phyloP scores from a whole-genome alignment of 805 yeast species.

The Yarrowia deformans region DNA sequence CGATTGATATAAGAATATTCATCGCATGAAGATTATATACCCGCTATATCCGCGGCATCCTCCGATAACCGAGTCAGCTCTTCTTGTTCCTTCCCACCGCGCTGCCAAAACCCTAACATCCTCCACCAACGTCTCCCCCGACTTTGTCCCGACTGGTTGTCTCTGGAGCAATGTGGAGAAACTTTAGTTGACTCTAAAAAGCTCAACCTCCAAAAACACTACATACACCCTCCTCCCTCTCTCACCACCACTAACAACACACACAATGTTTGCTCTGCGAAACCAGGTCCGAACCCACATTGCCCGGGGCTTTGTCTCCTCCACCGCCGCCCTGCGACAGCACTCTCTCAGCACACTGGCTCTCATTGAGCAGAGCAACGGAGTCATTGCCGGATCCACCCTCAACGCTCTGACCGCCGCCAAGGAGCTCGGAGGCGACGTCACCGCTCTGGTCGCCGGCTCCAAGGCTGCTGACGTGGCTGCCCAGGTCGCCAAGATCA shows the following conservation, averaged over 20 bases:
- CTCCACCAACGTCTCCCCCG: slow-evolving; percentile 5
- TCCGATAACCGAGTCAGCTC: slow-evolving; percentile 16
- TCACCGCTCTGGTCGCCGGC: slow-evolving; percentile 82
- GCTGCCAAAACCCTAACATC: not conserved
- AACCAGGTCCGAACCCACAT: slow-evolving; percentile 30
- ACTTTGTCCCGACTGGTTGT: slow-evolving; percentile 19
- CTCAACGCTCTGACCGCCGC: slow-evolving; percentile 83
- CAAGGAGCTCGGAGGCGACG: slow-evolving; percentile 60
- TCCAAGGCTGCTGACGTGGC: slow-evolving; percentile 60
- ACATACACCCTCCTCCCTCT: not conserved
- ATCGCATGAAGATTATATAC: not conserved
- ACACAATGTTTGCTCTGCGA: slow-evolving; percentile 38
- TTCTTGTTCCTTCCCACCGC: not conserved
- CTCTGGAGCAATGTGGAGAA: slow-evolving; percentile 33
- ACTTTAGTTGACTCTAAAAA: slow-evolving; percentile 22
- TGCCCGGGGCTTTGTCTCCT: slow-evolving; percentile 35
- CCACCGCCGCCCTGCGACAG: not conserved
- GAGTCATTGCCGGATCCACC: slow-evolving; percentile 68
- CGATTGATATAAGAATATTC: too few relatives aligned
- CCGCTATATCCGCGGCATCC: not conserved
- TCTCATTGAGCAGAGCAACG: slow-evolving; percentile 67
- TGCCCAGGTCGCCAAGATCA: slow-evolving; percentile 60
- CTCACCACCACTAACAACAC: not conserved
- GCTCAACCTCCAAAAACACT: slow-evolving; percentile 8
- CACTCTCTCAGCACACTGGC: slow-evolving; percentile 62